Evolutionary conservation across 208 protist species (phyloP).

Genomic region (Entamoeba histolytica): DNA sequence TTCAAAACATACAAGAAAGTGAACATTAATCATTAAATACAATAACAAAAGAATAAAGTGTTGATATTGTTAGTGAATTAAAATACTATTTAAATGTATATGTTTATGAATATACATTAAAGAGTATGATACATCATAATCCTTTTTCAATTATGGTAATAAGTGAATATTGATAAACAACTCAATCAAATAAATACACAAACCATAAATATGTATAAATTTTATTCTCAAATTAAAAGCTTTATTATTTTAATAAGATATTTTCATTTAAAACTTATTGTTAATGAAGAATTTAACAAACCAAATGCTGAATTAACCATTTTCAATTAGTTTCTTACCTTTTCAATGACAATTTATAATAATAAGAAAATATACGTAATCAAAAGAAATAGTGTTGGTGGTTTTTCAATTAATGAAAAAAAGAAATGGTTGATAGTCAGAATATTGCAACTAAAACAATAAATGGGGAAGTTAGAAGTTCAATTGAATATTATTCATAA

Average conservation of each 20-base stretch:
- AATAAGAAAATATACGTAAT: not conserved
- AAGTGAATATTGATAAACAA: not conserved
- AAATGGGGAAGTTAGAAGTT: no score
- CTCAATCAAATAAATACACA: not conserved
- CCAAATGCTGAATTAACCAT: not conserved
- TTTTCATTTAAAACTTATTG: not conserved
- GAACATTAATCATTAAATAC: no score
- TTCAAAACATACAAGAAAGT: no score
- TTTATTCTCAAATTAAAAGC: not conserved
- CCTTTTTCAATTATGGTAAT: not conserved
- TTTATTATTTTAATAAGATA: not conserved
- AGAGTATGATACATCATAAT: not conserved
- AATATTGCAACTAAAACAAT: no score
- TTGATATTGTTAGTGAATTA: not conserved
- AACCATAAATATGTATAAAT: not conserved
- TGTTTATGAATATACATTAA: not conserved
- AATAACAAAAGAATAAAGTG: no score
- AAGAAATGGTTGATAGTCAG: no score
- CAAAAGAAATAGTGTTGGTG: no score
- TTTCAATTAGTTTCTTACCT: not conserved
- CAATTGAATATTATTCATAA: no score
- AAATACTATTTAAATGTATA: not conserved
- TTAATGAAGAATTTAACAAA: not conserved
- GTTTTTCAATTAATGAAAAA: no score
- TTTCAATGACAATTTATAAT: not conserved